Base-by-base conservation (phyloP, 805 yeast species). In the Brettanomyces bruxellensis region DNA sequence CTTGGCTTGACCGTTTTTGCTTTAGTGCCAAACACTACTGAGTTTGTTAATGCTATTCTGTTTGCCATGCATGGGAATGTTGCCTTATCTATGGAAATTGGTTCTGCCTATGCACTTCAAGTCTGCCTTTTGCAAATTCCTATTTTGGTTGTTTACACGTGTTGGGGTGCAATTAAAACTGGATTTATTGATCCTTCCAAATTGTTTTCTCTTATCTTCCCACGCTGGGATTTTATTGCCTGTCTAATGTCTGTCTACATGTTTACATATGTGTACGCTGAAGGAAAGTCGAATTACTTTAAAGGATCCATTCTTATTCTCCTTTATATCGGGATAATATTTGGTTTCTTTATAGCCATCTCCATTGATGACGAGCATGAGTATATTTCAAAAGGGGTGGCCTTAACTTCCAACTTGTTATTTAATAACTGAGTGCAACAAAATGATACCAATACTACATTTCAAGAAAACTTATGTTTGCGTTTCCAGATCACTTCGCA, bases 51-150 rank as follows among this genome's bases (percentile, higher is more conserved):
- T 65, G 99, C 98, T 56, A 90, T 93, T 47, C 89, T 96, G 25
- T 93, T 93, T 69, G 99, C 99, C 0, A 79, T 88, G 55, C 81
- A 91, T 55, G 99, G 99, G 1, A 93, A 93, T 55, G 96, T 93
- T 46, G 96, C 99, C 0, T 70, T 93, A 41, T 86, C 96, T 3
- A 86, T 93, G 95, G 99, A 93, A 61, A 93, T 93, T 64, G 99
- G 99, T 49, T 82, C 95, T 51, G 99, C 99, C 0, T 93, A 93
- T 61, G 99, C 96, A 0, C 71, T 93, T 49, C 99, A 93, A 64
- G 99, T 93, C 13, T 91, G 96, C 55, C 70, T 93, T 48, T 72
- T 93, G 53, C 99, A 93, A 62, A 86, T 93, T 41, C 99, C 99
- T 1, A 81, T 93, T 2, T 74, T 93, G 59, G 95, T 89, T 9